Percentiles rank a stretch among this genome's conserved stretches.
phyloP scores from a whole-genome alignment of 2,329 filamentous ascomycete genomes.

The Exophiala alcalophila region DNA sequence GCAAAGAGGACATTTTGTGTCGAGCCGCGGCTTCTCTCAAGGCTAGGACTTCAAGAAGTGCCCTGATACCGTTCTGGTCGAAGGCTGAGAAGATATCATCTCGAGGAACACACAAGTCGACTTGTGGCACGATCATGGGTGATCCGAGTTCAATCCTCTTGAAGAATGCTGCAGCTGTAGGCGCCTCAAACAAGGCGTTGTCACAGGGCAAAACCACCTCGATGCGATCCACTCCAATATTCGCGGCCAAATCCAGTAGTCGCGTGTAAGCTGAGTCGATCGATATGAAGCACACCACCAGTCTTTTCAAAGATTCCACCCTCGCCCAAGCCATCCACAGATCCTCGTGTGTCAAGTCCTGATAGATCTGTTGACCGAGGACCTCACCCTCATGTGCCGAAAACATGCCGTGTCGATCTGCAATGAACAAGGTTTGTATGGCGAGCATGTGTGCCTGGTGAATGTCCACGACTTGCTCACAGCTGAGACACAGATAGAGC shows the following conservation, averaged over 20 bases:
- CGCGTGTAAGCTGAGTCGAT: constrained; percentile 11
- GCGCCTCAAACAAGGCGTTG: constrained; percentile 7
- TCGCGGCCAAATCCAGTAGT: constrained; percentile 8
- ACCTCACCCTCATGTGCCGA: constrained; percentile 6
- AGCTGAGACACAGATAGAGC: constrained; percentile 10
- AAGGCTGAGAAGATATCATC: neutral
- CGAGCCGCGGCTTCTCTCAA: neutral
- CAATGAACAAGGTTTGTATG: constrained; percentile 12
- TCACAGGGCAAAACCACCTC: constrained; percentile 10
- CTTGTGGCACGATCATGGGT: neutral
- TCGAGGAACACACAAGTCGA: too few relatives aligned
- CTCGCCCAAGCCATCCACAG: constrained; percentile 12
- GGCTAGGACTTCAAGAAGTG: neutral
- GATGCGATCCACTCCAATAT: constrained; percentile 6
- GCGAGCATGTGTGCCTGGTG: constrained; percentile 16
- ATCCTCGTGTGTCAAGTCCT: neutral
- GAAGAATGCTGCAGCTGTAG: constrained; percentile 1
- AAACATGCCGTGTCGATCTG: constrained; percentile 16
- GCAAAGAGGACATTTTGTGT: neutral
- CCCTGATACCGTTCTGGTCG: neutral
- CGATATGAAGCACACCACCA: constrained; percentile 7
- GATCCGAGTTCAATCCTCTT: neutral
- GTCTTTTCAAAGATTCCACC: constrained; percentile 11
- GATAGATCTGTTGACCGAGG: constrained; percentile 1
- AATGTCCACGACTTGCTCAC: constrained; percentile 4